Base-by-base conservation (phyloP, 768 basidiomycete species). In the Postia placenta region DNA sequence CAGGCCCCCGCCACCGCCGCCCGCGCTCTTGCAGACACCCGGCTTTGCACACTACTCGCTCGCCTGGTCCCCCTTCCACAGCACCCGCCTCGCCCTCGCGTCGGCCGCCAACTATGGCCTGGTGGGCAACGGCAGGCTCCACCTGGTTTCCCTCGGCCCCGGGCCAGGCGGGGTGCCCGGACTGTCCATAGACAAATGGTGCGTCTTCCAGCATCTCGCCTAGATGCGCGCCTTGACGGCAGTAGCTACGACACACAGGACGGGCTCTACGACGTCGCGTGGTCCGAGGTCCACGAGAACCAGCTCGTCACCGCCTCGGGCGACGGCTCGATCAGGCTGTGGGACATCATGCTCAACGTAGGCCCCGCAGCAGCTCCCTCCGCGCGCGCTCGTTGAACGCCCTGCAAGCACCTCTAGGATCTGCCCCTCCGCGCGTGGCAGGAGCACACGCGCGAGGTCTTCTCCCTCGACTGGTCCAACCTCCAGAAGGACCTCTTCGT, bases 381-480 rank as follows among this genome's bases (percentile, higher is more conserved):
- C 17, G 47, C 42, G 45, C 45, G 47, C 46, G 54, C 43, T 56
- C 49, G 58, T 51, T 58, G 60, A 63, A 64, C 63, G 53, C 62
- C 54, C 65, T 56, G 51, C 55, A 69, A 65, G 62, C 54, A 42
- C 37, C 38, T 53, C 5, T 68, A 97, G 92, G 87, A 92, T 58
- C 78, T 85, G 47, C 94, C 95, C 1, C 86, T 97, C 56, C 81
- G 83, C 52, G 81, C 80, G 42, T 98, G 95, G 94, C 87, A 91
- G 58, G 95, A 98, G 66, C 95, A 98, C 66, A 81, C 84, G 11
- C 80, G 85, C 43, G 95, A 98, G 64, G 91, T 93, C 5, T 93
- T 90, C 71, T 87, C 86, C 11, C 81, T 97, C 4, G 91, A 98
- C 65, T 98, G 95, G 94, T 92, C 87, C 53, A 98, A 96, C 67